Base-by-base conservation (phyloP, 2,329 filamentous ascomycete species). In the Monosporascus sp. region DNA sequence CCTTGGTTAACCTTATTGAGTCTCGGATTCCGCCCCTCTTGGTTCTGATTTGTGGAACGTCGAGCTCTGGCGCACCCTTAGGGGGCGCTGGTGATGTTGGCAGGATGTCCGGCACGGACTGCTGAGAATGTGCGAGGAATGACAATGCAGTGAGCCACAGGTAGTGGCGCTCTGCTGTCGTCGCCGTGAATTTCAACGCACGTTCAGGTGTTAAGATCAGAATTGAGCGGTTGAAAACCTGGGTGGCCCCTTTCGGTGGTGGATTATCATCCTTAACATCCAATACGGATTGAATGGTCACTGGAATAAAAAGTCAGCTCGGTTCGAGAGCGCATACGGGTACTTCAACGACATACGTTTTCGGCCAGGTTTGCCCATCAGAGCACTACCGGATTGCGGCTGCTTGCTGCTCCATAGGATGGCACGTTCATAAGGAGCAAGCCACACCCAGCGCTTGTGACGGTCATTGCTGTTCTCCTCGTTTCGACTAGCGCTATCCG, bases 371-470 rank as follows among this genome's bases (percentile, higher is more conserved):
- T 97, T 99, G 60, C 94, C 94, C 78, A 97, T 80, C 70, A 99
- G 73, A 35, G 92, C 93, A 63, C 84, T 88, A 35, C 92, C 91
- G 62, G 86, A 90, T 9, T 86, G 90, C 17, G 94, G 94, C 72
- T 99, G 94, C 77, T 96, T 97, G 78, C 88, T 96, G 71, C 93
- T 97, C 94, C 94, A 99, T 70, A 99, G 89, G 55, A 99, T 93
- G 14, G 93, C 88, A 57, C 92, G 82, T 72, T 99, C 94, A 66
- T 99, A 97, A 3, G 94, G 94, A 18, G 93, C 94, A 58, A 99
- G 81, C 94, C 94, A 99, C 2, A 99, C 94, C 94, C 94, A 99
- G 69, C 94, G 82, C 74, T 92, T 97, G 70, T 99, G 94, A 31
- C 94, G 88, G 60, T 88, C 86, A 58, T 83, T 85, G 70, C 89